Conservation (phyloP, 192 early-diverging fungal genomes). For the Umbelopsis sp. region DNA sequence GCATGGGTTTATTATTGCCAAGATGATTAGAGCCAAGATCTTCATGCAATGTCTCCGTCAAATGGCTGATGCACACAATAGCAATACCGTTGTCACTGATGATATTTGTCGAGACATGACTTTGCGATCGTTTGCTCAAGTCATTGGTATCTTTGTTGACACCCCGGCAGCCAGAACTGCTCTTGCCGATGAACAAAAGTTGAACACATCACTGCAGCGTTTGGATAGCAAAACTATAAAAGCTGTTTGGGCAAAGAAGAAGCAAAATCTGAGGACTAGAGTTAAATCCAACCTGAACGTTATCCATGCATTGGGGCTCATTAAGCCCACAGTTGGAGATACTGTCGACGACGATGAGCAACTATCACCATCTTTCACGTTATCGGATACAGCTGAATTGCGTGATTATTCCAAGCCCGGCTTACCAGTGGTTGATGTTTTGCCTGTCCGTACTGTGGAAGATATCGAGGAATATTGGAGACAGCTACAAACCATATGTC, state of each 20-base stretch:
- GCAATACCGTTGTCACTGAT: not conserved
- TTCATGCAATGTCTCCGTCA: conserved; percentile 6
- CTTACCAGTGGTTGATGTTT: not conserved
- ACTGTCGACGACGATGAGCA: not conserved
- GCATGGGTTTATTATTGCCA: not conserved
- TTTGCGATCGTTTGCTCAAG: not conserved
- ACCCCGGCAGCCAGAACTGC: not conserved
- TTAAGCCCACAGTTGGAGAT: not conserved
- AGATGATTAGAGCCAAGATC: conserved; percentile 9
- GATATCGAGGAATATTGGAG: conserved; percentile 1
- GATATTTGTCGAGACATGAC: not conserved
- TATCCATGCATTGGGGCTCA: not conserved
- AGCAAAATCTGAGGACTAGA: not conserved
- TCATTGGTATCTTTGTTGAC: not conserved
- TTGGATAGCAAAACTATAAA: not conserved
- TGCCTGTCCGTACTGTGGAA: not conserved
- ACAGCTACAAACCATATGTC: not conserved
- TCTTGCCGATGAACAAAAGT: not conserved
- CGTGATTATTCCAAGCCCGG: not conserved
- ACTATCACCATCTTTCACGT: not conserved
- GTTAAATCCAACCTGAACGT: not conserved
- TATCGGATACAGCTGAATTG: not conserved
- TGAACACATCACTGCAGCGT: not conserved
- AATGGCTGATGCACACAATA: not conserved
- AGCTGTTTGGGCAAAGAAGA: not conserved